Base-by-base conservation (phyloP, 768 basidiomycete species). In the Cyathus striatus region DNA sequence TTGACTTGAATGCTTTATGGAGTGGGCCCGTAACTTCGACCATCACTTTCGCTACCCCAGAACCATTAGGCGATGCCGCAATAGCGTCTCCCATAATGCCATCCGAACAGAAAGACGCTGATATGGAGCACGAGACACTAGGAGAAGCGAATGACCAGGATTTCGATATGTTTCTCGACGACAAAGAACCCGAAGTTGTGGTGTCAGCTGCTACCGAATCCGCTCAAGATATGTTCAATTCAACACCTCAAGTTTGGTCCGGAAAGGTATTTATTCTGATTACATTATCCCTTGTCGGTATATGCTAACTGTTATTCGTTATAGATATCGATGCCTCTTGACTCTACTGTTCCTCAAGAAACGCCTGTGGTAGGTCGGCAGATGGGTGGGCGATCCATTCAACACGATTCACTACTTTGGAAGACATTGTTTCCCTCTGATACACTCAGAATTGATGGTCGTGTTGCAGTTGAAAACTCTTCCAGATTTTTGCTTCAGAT, bases 111-210 rank as follows among this genome's bases (percentile, higher is more conserved):
- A 30, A 66, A 49, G 70, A 71, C n/a, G 63, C 64, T 23, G 59
- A 64, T 6, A 72, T 76, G 49, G 78, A 74, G 53, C 62, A 63
- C 30, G 71, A 68, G 24, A 38, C 37, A 2, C 56, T 45, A 33
- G 52, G 50, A 39, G 76, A 72, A 46, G 73, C 81, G 7, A 79
- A 81, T 41, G 90, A 90, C 61, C 77, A 81, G 48, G 90, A 90
- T 58, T 90, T 93, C 53, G 90, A 91, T 51, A 86, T 90, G 81
- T 83, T 90, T 54, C 63, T 93, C 27, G 77, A 80, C 44, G 79
- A 86, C 45, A 77, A 82, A 47, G 75, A 78, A 13, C 60, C 70
- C 22, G 68, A 73, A 22, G 40, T 46, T 14, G 55, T 45, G 14
- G 47, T 52, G 13, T 60, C 53, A 3, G 51, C 61, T 27, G 53